Evolutionary conservation across 106 monocot genomes (phyloP).

Genomic region (Dioscorea dumetorum): DNA sequence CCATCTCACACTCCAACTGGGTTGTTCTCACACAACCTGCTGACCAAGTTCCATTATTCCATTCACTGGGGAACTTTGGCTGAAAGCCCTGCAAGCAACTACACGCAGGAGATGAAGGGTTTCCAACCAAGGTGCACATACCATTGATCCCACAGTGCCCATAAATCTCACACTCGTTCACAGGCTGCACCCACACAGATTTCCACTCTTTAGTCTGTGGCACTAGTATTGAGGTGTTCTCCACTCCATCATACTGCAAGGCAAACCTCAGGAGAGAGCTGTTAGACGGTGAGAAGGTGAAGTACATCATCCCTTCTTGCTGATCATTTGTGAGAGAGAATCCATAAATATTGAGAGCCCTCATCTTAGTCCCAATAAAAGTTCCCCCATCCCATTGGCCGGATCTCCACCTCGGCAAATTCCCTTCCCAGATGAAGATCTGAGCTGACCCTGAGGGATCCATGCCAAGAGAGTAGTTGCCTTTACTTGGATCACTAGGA

Average conservation of each 20-base stretch:
- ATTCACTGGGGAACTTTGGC: slow-evolving; percentile 2
- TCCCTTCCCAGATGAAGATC: slow-evolving; percentile 34
- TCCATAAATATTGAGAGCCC: slow-evolving; percentile 37
- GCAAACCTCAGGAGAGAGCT: slow-evolving; percentile 24
- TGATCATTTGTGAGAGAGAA: slow-evolving; percentile 9
- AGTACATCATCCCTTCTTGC: slow-evolving; percentile 11
- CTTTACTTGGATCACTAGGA: slow-evolving; percentile 33
- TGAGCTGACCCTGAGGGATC: slow-evolving; percentile 36
- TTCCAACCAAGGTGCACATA: slow-evolving; percentile 12
- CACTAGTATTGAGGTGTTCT: slow-evolving; percentile 14
- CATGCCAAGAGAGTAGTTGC: slow-evolving; percentile 41
- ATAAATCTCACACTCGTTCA: slow-evolving; percentile 44
- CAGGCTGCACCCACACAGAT: slow-evolving; percentile 35
- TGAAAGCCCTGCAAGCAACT: slow-evolving; percentile 31
- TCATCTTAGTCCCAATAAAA: slow-evolving; percentile 46
- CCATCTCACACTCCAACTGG: slow-evolving; percentile 13
- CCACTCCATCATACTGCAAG: slow-evolving; percentile 23
- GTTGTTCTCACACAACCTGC: slow-evolving; percentile 26
- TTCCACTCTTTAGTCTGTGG: slow-evolving; percentile 15
- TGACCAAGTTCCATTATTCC: slow-evolving; percentile 10
- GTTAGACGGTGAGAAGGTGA: slow-evolving; percentile 29
- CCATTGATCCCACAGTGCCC: slow-evolving; percentile 31
- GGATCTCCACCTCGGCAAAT: slow-evolving; percentile 40
- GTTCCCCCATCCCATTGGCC: slow-evolving; percentile 48
- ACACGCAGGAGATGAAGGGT: slow-evolving; percentile 12